These are phyloP conservation scores for Brassica carinata DNA, from an alignment of 345 rosid species.

Conservation along the genomic window DNA sequence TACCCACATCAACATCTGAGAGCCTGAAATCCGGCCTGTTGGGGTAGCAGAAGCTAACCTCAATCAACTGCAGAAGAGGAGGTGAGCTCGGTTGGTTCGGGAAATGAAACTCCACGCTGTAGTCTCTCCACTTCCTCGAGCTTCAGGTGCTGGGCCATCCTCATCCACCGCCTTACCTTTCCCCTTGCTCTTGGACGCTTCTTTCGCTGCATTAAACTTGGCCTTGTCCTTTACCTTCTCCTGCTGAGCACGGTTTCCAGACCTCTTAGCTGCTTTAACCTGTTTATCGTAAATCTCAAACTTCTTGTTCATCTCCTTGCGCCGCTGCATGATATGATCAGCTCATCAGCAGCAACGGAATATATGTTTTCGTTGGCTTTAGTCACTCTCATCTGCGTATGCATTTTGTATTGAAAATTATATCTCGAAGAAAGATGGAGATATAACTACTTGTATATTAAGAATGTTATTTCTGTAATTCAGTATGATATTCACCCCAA, in stretches of 20 bases:
- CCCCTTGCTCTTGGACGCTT: conserved; percentile 70
- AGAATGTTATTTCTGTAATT: background rate
- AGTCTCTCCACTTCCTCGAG: conserved; percentile 89
- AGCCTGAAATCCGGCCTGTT: conserved; percentile 78
- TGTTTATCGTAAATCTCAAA: conserved; percentile 78
- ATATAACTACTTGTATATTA: no score
- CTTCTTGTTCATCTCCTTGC: conserved; percentile 87
- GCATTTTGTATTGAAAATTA: no score
- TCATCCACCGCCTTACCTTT: conserved; percentile 72
- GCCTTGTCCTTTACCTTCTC: conserved; percentile 91
- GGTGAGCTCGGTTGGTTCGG: conserved; percentile 98
- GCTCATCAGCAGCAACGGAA: no score
- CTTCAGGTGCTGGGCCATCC: conserved; percentile 70
- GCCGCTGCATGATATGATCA: no score
- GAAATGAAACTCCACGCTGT: conserved; percentile 90
- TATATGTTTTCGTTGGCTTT: no score
- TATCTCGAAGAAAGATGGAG: no score
- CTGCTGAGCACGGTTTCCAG: conserved; percentile 79
- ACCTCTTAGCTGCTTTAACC: conserved; percentile 79
- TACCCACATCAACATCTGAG: conserved; percentile 85
- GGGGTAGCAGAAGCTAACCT: conserved; percentile 89
- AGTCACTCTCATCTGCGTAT: no score
- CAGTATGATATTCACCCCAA: background rate
- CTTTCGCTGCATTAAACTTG: conserved; percentile 70
- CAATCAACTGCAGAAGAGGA: conserved; percentile 85